Evolutionary conservation across 1,139 yeast species (phyloP).

Genomic region (Kurtzmaniella natalensis): DNA sequence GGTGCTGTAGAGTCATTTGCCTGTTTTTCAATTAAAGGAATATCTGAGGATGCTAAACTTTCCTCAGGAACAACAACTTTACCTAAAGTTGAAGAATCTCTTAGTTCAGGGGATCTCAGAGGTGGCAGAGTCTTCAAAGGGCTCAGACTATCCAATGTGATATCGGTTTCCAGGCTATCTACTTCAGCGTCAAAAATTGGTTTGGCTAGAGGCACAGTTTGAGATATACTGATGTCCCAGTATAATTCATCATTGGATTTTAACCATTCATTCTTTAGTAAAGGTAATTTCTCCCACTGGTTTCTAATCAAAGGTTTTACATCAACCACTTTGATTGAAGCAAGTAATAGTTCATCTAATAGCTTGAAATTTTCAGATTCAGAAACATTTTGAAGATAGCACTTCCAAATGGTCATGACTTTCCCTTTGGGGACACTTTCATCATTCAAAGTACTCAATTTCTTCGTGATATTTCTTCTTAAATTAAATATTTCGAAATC

Average conservation of each 20-base stretch:
- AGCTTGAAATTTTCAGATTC: constrained; percentile 10
- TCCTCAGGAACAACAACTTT: background rate
- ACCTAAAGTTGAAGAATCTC: background rate
- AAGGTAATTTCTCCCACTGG: constrained; percentile 12
- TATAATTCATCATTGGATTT: constrained; percentile 4
- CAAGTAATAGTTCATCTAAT: constrained; percentile 17
- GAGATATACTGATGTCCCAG: background rate
- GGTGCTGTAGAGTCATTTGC: background rate
- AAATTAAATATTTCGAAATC: constrained; percentile 19
- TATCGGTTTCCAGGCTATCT: constrained; percentile 3
- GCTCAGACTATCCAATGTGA: constrained; percentile 8
- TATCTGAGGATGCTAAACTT: background rate
- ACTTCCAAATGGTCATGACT: constrained; percentile 18
- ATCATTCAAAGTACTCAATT: constrained; percentile 12
- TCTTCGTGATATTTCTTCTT: constrained; percentile 14
- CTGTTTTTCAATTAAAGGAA: background rate
- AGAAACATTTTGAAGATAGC: constrained; percentile 12
- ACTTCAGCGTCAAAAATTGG: background rate
- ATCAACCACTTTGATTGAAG: constrained; percentile 11
- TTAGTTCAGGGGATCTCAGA: constrained; percentile 2
- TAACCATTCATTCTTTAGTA: constrained; percentile 10
- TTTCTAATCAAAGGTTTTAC: constrained; percentile 13
- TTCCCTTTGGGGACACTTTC: constrained; percentile 6
- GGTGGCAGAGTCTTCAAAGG: constrained; percentile 9
- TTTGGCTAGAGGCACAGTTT: background rate